These are phyloP conservation scores for Pseudevernia furfuracea DNA, from an alignment of 495 filamentous ascomycete species.

Conservation along the genomic window DNA sequence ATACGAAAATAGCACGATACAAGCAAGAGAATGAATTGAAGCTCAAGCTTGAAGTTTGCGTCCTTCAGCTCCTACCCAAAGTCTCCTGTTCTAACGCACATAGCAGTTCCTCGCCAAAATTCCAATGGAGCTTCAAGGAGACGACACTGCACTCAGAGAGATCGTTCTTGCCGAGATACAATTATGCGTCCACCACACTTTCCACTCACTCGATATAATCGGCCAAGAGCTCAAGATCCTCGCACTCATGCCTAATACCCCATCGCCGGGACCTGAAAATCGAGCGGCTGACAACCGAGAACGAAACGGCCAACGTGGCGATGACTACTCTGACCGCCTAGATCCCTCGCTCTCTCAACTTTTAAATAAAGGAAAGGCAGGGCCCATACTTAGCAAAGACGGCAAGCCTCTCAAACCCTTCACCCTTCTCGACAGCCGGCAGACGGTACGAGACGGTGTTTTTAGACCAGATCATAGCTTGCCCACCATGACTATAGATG, in stretches of 20 bases:
- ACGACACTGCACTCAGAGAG: constrained; percentile 71
- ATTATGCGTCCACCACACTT: constrained; percentile 68
- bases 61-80: too few species aligned
- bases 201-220: constrained; percentile 76
- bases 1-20: constrained; percentile 80
- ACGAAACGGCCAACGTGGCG: constrained; percentile 32
- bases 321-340: constrained; percentile 66
- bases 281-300: constrained; percentile 37
- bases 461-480: constrained; percentile 87
- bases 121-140: constrained; percentile 51
- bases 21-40: constrained; percentile 81
- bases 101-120: constrained; percentile 53
- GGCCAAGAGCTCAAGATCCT: constrained; percentile 78
- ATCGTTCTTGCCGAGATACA: constrained; percentile 68
- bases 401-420: constrained; percentile 91
- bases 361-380: constrained; percentile 46
- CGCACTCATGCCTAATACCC: constrained; percentile 55
- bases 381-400: constrained; percentile 69
- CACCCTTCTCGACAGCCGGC: constrained; percentile 69
- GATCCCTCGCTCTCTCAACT: constrained; percentile 55
- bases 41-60: constrained; percentile 62
- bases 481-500: constrained; percentile 96
- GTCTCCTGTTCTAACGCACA: not conserved
- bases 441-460: constrained; percentile 71
- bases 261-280: constrained; percentile 32